phyloP scores from a whole-genome alignment of 352 stramenopile genomes.

The Pythium scleroteichum region DNA sequence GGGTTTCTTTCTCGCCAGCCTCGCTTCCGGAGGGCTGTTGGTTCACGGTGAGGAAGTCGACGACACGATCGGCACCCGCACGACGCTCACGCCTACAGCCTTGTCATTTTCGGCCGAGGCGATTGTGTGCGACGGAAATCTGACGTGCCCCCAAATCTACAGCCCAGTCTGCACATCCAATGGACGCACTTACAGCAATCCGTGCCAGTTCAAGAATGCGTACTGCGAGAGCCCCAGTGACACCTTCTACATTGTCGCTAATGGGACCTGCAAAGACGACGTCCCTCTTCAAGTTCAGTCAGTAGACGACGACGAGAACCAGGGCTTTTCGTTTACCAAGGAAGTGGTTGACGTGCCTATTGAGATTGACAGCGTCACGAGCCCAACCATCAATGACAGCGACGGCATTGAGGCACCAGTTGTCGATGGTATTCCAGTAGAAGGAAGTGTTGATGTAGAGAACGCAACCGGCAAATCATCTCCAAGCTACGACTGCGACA shows the following conservation, averaged over 20 bases:
- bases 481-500: neutral
- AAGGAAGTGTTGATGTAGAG: neutral
- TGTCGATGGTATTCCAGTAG: neutral
- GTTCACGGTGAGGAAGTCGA: conserved; percentile 4
- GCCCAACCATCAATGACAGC: neutral
- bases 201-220: conserved; percentile 22
- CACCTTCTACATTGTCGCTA: conserved; percentile 8
- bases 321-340: neutral
- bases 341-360: conserved; percentile 8
- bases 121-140: conserved; percentile 11
- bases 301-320: neutral
- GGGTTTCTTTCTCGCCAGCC: too few species aligned
- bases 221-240: conserved; percentile 19
- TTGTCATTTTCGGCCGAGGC: neutral
- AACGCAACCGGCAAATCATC: neutral
- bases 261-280: conserved; percentile 2
- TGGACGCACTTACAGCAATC: conserved; percentile 5
- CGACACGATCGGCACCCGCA: conserved; percentile 5
- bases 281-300: neutral
- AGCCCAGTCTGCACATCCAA: conserved; percentile 16
- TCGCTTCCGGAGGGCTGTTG: too few species aligned
- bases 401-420: neutral
- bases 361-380: conserved; percentile 5
- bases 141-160: conserved; percentile 1
- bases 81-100: neutral